Percentiles rank a stretch among this genome's conserved stretches.
phyloP scores from a whole-genome alignment of 768 basidiomycete genomes.

The Phanerochaete sordida region DNA sequence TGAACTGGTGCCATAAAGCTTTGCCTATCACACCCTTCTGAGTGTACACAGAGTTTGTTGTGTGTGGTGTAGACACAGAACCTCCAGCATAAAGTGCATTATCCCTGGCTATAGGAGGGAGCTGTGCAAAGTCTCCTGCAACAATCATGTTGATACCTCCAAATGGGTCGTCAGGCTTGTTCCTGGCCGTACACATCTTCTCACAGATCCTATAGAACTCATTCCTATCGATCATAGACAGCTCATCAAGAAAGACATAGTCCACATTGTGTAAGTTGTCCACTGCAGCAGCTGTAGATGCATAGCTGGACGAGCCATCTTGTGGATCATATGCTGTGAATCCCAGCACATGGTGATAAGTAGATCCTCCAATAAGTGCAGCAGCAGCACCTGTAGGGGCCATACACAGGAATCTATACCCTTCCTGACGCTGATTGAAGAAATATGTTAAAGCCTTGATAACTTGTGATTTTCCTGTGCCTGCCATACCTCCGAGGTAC shows the following conservation, averaged over 20 bases:
- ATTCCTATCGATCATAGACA: constrained; percentile 37
- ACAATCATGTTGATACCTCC: constrained; percentile 40
- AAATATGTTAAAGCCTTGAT: constrained; percentile 15
- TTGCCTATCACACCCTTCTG: constrained; percentile 14
- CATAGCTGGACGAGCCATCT: background rate
- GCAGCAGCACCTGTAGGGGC: constrained; percentile 23
- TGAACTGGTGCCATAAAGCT: constrained; percentile 17
- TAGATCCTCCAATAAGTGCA: constrained; percentile 17
- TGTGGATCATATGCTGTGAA: background rate
- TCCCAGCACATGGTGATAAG: constrained; percentile 20
- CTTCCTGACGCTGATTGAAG: constrained; percentile 7
- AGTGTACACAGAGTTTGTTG: background rate
- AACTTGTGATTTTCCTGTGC: constrained; percentile 22
- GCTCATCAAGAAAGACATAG: constrained; percentile 41
- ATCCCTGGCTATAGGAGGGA: constrained; percentile 29
- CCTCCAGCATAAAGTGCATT: constrained; percentile 20
- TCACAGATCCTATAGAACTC: constrained; percentile 25
- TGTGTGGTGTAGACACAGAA: background rate
- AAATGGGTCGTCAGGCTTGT: constrained; percentile 23
- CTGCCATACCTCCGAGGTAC: constrained; percentile 23
- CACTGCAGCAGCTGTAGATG: background rate
- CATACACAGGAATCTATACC: constrained; percentile 12
- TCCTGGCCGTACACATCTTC: constrained; percentile 17
- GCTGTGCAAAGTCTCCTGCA: constrained; percentile 44
- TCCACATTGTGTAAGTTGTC: constrained; percentile 25